phyloP scores from a whole-genome alignment of 176 grass and related monocot genomes.

The Musa acuminata region DNA sequence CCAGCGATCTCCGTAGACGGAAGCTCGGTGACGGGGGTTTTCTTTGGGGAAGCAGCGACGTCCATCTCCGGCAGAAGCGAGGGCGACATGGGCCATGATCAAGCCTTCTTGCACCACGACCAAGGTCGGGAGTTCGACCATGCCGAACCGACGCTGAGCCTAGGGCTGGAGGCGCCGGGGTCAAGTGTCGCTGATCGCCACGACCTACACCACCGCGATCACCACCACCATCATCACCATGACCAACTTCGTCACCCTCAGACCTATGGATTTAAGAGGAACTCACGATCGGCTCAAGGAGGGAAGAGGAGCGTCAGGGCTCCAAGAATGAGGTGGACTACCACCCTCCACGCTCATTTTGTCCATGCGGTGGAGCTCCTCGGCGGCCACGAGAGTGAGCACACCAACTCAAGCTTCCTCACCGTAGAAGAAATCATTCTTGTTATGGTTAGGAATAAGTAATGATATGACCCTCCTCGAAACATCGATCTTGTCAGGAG shows the following conservation, averaged over 20 bases:
- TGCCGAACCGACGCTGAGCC: slow-evolving; percentile 35
- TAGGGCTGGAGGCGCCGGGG: slow-evolving; percentile 27
- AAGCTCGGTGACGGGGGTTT: not conserved
- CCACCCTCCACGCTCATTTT: slow-evolving; percentile 79
- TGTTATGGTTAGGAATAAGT: not conserved
- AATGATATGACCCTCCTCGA: not conserved
- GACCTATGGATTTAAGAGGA: slow-evolving; percentile 58
- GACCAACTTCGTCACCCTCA: slow-evolving; percentile 21
- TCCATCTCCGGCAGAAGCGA: slow-evolving; percentile 28
- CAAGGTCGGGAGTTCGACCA: not conserved
- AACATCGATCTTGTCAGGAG: slow-evolving; percentile 37
- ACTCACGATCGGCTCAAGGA: slow-evolving; percentile 27
- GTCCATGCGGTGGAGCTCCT: slow-evolving; percentile 94
- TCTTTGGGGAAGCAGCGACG: slow-evolving; percentile 1
- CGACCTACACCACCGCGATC: not conserved
- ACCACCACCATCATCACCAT: slow-evolving; percentile 4
- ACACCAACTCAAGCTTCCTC: not conserved
- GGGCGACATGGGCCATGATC: not conserved
- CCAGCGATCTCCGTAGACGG: slow-evolving; percentile 22
- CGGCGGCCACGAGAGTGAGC: slow-evolving; percentile 95
- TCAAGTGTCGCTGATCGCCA: not conserved
- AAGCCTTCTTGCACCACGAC: not conserved
- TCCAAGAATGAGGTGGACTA: slow-evolving; percentile 94
- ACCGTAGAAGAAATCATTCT: not conserved
- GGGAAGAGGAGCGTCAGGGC: slow-evolving; percentile 67